phyloP scores from a whole-genome alignment of 495 filamentous ascomycete genomes.

The Amphirosellinia nigrospora region DNA sequence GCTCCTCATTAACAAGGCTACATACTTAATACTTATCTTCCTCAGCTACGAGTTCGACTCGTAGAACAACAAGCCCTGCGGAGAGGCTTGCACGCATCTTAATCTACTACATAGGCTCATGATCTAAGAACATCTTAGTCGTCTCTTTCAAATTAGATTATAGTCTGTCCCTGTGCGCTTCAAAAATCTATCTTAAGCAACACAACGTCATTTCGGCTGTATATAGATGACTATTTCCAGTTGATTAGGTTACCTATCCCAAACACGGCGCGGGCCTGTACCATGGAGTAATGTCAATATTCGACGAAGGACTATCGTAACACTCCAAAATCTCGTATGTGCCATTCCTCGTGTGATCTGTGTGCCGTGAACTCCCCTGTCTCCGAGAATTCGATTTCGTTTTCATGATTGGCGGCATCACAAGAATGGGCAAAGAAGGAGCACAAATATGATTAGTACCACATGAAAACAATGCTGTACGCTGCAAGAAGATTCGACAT shows the following conservation, averaged over 20 bases:
- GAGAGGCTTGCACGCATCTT: no score
- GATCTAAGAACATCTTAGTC: no score
- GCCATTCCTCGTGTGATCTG: not conserved
- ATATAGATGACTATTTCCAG: not conserved
- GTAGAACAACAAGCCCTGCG: not conserved
- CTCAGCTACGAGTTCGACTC: not conserved
- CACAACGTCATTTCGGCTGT: not conserved
- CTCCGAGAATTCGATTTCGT: conserved; percentile 1
- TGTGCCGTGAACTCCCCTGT: conserved; percentile 7
- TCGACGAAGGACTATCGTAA: conserved; percentile 17
- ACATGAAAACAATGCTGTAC: not conserved
- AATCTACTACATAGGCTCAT: no score
- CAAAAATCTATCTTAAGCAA: not conserved
- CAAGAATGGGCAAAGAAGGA: not conserved
- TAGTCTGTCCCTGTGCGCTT: not conserved
- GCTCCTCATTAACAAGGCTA: not conserved
- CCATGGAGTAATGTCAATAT: not conserved
- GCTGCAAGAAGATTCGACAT: not conserved
- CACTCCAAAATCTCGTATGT: conserved; percentile 5
- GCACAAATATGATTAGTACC: conserved; percentile 6
- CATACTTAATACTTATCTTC: not conserved
- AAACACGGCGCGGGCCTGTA: not conserved
- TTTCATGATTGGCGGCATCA: not conserved
- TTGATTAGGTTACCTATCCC: not conserved
- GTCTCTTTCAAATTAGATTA: no score